Conservation (phyloP, 2,329 filamentous ascomycete genomes). For the Fusarium austroafricanum region DNA sequence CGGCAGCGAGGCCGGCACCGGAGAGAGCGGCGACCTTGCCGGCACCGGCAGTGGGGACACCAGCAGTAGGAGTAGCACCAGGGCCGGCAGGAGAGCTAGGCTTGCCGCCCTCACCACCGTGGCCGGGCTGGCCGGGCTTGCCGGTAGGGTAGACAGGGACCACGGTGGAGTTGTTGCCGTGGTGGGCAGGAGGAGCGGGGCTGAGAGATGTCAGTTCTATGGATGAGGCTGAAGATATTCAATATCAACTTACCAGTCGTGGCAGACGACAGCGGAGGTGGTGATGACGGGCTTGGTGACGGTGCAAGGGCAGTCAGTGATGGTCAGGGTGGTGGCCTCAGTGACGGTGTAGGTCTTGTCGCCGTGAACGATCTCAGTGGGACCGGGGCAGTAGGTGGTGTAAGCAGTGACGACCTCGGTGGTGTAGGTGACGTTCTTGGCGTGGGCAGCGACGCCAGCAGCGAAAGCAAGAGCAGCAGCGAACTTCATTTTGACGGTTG, state of each 20-base stretch:
- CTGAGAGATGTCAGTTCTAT: slow-evolving; percentile 33
- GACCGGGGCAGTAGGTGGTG: slow-evolving; percentile 78
- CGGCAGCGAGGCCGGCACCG: slow-evolving; percentile 69
- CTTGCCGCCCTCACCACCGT: slow-evolving; percentile 19
- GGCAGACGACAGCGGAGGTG: slow-evolving; percentile 64
- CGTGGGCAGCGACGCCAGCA: slow-evolving; percentile 61
- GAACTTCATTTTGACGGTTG: slow-evolving; percentile 73
- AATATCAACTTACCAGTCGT: slow-evolving; percentile 61
- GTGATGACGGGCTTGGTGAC: slow-evolving; percentile 68
- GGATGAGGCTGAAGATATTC: slow-evolving; percentile 11
- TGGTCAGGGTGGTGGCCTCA: slow-evolving; percentile 75
- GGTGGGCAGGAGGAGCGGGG: slow-evolving; percentile 46
- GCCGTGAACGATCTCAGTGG: slow-evolving; percentile 73
- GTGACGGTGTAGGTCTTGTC: slow-evolving; percentile 77
- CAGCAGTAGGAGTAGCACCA: slow-evolving; percentile 46
- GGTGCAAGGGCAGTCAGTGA: slow-evolving; percentile 79
- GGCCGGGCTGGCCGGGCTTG: slow-evolving; percentile 25
- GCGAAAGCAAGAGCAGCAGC: slow-evolving; percentile 64
- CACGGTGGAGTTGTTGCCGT: slow-evolving; percentile 52
- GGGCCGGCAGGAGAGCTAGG: slow-evolving; percentile 24
- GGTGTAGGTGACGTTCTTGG: slow-evolving; percentile 61
- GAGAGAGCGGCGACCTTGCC: slow-evolving; percentile 67
- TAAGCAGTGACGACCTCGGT: slow-evolving; percentile 74
- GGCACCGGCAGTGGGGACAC: slow-evolving; percentile 64
- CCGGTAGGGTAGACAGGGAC: slow-evolving; percentile 36